These are phyloP conservation scores for Saturnispora ahearnii DNA, from an alignment of 805 yeast species.

Conservation along the genomic window DNA sequence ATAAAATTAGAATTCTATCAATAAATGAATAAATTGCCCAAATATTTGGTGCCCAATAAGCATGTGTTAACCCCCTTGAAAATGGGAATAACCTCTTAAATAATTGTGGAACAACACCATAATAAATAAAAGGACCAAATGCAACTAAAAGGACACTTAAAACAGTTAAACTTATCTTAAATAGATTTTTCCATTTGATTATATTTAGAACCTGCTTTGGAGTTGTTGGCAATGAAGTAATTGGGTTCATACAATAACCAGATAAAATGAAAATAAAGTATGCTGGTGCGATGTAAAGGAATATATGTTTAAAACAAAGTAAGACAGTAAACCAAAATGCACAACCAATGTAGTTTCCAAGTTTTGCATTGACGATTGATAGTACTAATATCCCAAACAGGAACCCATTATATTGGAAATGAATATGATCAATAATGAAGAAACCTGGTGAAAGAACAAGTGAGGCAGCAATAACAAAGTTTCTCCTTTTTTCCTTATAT, in stretches of 20 bases:
- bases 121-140: conserved; percentile 68
- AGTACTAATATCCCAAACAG: conserved; percentile 75
- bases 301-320: conserved; percentile 90
- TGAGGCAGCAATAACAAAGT: conserved; percentile 73
- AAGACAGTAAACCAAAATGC: conserved; percentile 65
- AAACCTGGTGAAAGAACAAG: conserved; percentile 84
- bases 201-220: conserved; percentile 12
- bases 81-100: conserved; percentile 78
- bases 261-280: conserved; percentile 73
- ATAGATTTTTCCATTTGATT: conserved; percentile 46
- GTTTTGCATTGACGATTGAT: conserved; percentile 62
- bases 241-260: conserved; percentile 51
- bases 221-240: conserved; percentile 22
- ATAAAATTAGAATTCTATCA: conserved; percentile 60
- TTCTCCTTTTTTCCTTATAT: conserved; percentile 33
- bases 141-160: conserved; percentile 53
- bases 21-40: conserved; percentile 90
- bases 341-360: conserved; percentile 46
- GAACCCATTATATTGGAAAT: conserved; percentile 95
- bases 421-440: conserved; percentile 86
- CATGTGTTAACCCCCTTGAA: conserved; percentile 91
- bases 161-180: conserved; percentile 58
- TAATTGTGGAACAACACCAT: conserved; percentile 55
- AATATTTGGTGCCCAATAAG: conserved; percentile 97
- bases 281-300: conserved; percentile 89